Percentiles rank a stretch among this genome's conserved stretches.
These are phyloP conservation scores for Biancaea sappan DNA, from an alignment of 306 rosid species.

Conservation along the genomic window DNA sequence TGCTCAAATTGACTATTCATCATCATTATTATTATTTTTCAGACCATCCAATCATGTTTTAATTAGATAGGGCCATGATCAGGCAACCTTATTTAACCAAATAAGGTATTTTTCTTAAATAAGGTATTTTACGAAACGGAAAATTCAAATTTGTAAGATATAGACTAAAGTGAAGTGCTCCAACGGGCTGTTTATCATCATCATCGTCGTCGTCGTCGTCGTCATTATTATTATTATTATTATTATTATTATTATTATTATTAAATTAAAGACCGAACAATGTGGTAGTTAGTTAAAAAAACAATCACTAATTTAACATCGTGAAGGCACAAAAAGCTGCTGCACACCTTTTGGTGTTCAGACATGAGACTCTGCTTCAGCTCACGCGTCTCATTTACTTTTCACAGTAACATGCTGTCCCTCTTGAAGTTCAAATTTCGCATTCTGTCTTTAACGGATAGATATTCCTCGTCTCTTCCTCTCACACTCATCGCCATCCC, in stretches of 20 bases:
- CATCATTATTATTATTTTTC: too few relatives aligned
- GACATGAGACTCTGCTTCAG: conserved; percentile 16
- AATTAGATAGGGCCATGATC: too few relatives aligned
- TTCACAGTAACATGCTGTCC: not conserved
- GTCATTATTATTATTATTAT: too few relatives aligned
- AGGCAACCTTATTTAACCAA: too few relatives aligned
- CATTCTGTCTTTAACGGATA: conserved; percentile 23
- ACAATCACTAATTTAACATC: not conserved
- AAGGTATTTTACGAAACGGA: too few relatives aligned
- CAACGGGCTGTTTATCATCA: too few relatives aligned
- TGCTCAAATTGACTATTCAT: too few relatives aligned
- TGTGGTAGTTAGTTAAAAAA: not conserved
- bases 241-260: not conserved
- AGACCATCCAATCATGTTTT: too few relatives aligned
- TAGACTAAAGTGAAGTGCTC: too few relatives aligned
- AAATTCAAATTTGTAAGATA: too few relatives aligned
- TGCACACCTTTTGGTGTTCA: not conserved
- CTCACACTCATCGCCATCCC: conserved; percentile 17
- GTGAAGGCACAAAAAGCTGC: conserved; percentile 29
- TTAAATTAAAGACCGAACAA: not conserved
- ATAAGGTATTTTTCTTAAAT: too few relatives aligned
- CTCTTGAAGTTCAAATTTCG: conserved; percentile 36
- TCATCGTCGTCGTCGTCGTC: too few relatives aligned
- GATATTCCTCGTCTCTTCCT: conserved; percentile 22
- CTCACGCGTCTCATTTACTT: conserved; percentile 23